Percentiles rank a stretch among this genome's conserved stretches.
Conservation (phyloP, 208 protist species). For the Borovskyia barvae region DNA sequence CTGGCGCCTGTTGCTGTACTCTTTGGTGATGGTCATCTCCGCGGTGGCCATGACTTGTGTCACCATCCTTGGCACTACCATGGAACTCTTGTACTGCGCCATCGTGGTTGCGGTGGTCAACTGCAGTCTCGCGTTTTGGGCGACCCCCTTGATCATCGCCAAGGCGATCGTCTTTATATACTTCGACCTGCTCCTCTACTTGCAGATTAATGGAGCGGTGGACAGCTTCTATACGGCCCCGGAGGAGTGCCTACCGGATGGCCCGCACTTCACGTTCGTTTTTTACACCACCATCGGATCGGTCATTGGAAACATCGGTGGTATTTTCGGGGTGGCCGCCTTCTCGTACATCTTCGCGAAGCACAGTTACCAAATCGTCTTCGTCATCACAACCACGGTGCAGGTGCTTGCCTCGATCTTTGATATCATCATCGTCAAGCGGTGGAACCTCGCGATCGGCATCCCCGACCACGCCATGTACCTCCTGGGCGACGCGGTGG, state of each 20-base stretch:
- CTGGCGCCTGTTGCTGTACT: conserved; percentile 29
- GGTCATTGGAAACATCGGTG: conserved; percentile 35
- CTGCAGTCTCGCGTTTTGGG: conserved; percentile 15
- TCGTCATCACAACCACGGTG: conserved; percentile 46
- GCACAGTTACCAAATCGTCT: conserved; percentile 39
- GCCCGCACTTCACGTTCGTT: conserved; percentile 44
- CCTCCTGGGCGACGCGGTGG: conserved; percentile 61
- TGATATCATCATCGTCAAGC: conserved; percentile 64
- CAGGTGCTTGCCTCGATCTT: conserved; percentile 45
- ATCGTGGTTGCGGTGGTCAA: conserved; percentile 10
- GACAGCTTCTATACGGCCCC: conserved; percentile 40
- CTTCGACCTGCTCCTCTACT: conserved; percentile 36
- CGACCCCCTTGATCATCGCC: conserved; percentile 31
- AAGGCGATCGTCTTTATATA: conserved; percentile 46
- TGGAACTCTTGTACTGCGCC: conserved; percentile 13
- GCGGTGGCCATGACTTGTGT: conserved; percentile 20
- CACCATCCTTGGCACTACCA: conserved; percentile 12
- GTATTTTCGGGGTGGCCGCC: conserved; percentile 28
- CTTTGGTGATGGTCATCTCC: conserved; percentile 16
- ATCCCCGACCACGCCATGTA: conserved; percentile 63
- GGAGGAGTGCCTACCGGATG: conserved; percentile 22
- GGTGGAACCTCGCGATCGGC: conserved; percentile 48
- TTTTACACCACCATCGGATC: conserved; percentile 53
- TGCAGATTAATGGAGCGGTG: conserved; percentile 37
- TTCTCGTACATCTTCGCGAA: conserved; percentile 50